phyloP scores from a whole-genome alignment of 345 rosid genomes.

The Anastatica hierochuntica region DNA sequence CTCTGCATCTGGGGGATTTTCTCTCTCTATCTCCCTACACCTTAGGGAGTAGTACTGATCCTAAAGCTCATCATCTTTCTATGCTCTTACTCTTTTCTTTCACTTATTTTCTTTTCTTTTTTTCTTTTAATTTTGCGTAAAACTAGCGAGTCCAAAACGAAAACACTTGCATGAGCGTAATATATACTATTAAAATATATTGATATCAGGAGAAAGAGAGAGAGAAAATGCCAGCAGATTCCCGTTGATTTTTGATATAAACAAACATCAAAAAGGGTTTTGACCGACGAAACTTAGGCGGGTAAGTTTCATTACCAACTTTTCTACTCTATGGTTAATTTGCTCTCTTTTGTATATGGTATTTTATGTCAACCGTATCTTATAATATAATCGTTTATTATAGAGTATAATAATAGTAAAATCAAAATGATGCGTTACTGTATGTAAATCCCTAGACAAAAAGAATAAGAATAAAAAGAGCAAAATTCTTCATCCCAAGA shows the following conservation, averaged over 20 bases:
- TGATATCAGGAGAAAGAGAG: too few species aligned
- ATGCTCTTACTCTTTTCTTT: slow-evolving; percentile 40
- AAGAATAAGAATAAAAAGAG: slow-evolving; percentile 40
- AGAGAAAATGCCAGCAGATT: slow-evolving; percentile 15
- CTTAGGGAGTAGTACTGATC: slow-evolving; percentile 20
- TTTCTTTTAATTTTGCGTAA: slow-evolving; percentile 21
- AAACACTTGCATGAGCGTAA: slow-evolving; percentile 35
- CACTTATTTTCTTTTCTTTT: background rate
- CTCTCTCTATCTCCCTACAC: slow-evolving; percentile 24
- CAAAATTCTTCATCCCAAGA: slow-evolving; percentile 51
- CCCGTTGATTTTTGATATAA: slow-evolving; percentile 10
- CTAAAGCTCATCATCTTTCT: slow-evolving; percentile 54
- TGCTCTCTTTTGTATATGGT: background rate
- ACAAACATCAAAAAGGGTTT: slow-evolving; percentile 28
- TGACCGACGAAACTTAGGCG: slow-evolving; percentile 28
- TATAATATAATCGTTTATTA: slow-evolving; percentile 7
- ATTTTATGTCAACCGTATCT: slow-evolving; percentile 4
- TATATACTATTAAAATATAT: background rate
- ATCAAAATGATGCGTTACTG: slow-evolving; percentile 17
- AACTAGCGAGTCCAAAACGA: slow-evolving; percentile 28
- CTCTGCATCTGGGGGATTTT: slow-evolving; percentile 67
- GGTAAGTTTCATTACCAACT: slow-evolving; percentile 26
- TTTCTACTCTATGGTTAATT: too few species aligned
- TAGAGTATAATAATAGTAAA: slow-evolving; percentile 17
- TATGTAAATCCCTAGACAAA: slow-evolving; percentile 45